Evolutionary conservation across 805 yeast genomes (phyloP), one percentile per base, ranked within the genome.

Genomic region (Monosporozyma aquatica): DNA sequence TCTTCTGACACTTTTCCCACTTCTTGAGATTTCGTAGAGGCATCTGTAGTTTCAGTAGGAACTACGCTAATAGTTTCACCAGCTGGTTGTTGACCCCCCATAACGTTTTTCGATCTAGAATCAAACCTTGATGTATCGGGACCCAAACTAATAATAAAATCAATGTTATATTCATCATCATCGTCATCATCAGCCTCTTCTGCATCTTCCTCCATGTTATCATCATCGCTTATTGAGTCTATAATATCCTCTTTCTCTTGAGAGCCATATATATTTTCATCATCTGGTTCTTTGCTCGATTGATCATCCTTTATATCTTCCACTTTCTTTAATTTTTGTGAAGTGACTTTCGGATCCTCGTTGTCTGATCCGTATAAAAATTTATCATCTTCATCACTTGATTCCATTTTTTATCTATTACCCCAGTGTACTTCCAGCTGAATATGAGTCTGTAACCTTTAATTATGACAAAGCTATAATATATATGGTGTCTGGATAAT

Each of bases 131-230:
- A 41, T 11, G 54, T 46, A 46, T 53, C 55, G 2, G 57, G 50
- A 17, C 68, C 69, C 20, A 61, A 59, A 34, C 80, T 81, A 39
- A 89, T 82, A 38, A 89, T 82, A 56, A 90, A 83, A 61, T 89
- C 96, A 27, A 89, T 75, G 54, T 84, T 92, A 10, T 67, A 74
- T 5, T 64, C 69, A 6, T 64, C 72, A 3, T 67, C 74, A 13
- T 66, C 72, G 3, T 64, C 69, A 2, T 53, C 60, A 9, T 42
- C 53, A 5, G 35, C 48, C 5, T 35, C 29, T 23, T 40, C 24
- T 18, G 26, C 25, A 4, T 40, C 35, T 9, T 27, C 38, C 2
- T 11, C 35, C 3, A 13, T 1, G 7, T 35, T 43, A 21, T 27
- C 37, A 13, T 23, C 40, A 9, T 36, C 29, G 13, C 8, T 20